phyloP scores from a whole-genome alignment of 352 stramenopile genomes.

The Phytophthora citrophthora region DNA sequence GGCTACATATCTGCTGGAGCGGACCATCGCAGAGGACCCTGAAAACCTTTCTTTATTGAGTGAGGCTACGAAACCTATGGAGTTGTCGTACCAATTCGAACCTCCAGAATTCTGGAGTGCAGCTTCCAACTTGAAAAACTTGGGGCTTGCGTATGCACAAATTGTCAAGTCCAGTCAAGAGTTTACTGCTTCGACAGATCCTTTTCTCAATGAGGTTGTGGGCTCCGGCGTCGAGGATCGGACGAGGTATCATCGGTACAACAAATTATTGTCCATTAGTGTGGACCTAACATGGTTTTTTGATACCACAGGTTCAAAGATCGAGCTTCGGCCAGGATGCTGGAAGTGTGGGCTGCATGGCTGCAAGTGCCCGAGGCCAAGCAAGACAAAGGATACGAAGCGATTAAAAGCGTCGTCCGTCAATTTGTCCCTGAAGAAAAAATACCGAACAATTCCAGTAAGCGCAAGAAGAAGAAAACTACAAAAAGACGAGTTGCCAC shows the following conservation, averaged over 20 bases:
- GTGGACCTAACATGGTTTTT: too few relatives aligned
- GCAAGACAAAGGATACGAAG: constrained; percentile 52
- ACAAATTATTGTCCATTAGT: too few relatives aligned
- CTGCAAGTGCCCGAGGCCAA: constrained; percentile 52
- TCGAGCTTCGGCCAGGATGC: constrained; percentile 63
- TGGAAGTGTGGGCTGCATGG: constrained; percentile 76
- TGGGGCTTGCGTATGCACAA: constrained; percentile 93
- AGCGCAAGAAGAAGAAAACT: constrained; percentile 24
- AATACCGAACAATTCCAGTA: neutral
- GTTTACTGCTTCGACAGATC: constrained; percentile 42
- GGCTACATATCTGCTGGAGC: constrained; percentile 90
- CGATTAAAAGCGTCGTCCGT: constrained; percentile 57
- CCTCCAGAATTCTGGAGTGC: constrained; percentile 65
- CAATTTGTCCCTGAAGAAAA: constrained; percentile 49
- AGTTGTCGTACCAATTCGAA: constrained; percentile 71
- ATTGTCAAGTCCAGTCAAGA: constrained; percentile 87
- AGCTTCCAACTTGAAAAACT: constrained; percentile 90
- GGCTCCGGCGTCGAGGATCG: constrained; percentile 43
- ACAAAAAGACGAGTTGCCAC: constrained; percentile 2
- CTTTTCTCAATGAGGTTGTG: constrained; percentile 60
- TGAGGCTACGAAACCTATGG: constrained; percentile 78
- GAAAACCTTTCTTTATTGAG: constrained; percentile 69
- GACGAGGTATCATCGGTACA: constrained; percentile 33
- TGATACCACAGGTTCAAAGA: constrained; percentile 50
- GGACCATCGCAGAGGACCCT: constrained; percentile 75